Conservation (phyloP, 805 yeast genomes). For the Pichia paraexigua region DNA sequence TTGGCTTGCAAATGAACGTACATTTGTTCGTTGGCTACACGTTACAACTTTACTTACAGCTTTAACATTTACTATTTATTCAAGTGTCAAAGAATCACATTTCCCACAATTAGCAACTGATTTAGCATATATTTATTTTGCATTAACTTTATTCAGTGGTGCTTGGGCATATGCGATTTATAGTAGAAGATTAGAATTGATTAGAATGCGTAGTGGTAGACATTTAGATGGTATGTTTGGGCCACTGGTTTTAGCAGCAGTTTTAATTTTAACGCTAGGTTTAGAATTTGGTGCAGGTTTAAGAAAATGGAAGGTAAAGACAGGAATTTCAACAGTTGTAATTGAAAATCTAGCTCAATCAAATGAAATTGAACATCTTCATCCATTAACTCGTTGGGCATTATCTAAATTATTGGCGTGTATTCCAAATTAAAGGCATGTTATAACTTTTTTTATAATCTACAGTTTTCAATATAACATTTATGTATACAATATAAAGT, state of each 20-base stretch:
- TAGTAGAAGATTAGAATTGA: slow-evolving; percentile 59
- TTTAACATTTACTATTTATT: slow-evolving; percentile 71
- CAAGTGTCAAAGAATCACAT: slow-evolving; percentile 61
- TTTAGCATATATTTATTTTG: slow-evolving; percentile 76
- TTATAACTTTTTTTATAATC: background rate
- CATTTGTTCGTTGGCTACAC: slow-evolving; percentile 91
- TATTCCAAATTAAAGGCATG: slow-evolving; percentile 10
- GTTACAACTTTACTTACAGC: slow-evolving; percentile 80
- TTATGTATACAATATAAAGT: background rate
- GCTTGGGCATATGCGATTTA: slow-evolving; percentile 84
- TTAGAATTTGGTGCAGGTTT: slow-evolving; percentile 69
- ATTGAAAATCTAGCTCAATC: slow-evolving; percentile 6
- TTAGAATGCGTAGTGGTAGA: slow-evolving; percentile 72
- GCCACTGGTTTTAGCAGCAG: slow-evolving; percentile 70
- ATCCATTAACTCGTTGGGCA: slow-evolving; percentile 21
- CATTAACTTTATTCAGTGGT: slow-evolving; percentile 73
- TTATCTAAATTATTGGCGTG: slow-evolving; percentile 20
- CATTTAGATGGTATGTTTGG: slow-evolving; percentile 89
- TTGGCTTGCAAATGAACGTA: slow-evolving; percentile 97
- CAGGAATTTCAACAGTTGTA: slow-evolving; percentile 7
- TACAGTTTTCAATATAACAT: background rate
- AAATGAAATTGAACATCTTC: slow-evolving; percentile 15
- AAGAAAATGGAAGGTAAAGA: slow-evolving; percentile 25
- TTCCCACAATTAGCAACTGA: slow-evolving; percentile 54
- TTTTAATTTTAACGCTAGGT: slow-evolving; percentile 55